Evolutionary conservation across 164 flowering plant genomes (phyloP), one percentile per base, ranked within the genome.

Genomic region (Berberis thunbergii): DNA sequence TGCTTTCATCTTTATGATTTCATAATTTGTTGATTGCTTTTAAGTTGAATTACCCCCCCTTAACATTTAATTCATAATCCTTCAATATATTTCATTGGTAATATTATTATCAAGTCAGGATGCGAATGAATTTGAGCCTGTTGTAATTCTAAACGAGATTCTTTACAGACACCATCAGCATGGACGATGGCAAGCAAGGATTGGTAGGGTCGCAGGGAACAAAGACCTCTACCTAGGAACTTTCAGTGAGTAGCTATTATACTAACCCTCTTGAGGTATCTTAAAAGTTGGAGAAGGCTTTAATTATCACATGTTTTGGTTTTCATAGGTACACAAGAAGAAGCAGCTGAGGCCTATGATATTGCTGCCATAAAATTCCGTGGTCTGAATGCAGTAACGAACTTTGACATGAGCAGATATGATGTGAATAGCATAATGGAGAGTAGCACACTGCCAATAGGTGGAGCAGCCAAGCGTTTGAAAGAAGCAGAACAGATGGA

Each of bases 331-430:
- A 92, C 98, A 4, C 98, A 92, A 73, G 98, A 92, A 69, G 98
- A 92, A 78, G 98, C 98, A 56, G 98, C 98, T 1, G 98, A 92
- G 70, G 98, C 96, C 7, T 92, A 92, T 54, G 98, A 92, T 81
- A 86, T 92, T 13, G 98, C 98, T 7, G 98, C 98, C 8, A 92
- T 92, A 4, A 92, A 89, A 64, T 92, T 92, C 77, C 80, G 98
- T 0, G 96, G 98, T 26, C 77, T 89, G 13, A 92, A 81, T 53
- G 98, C 98, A 3, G 96, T 92, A n/a, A 92, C 98, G 0, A 92
- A 89, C 76, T 92, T 92, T 26, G 98, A 92, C 75, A 92, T 89
- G 82, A 89, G 72, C 78, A 66, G 96, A 48, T 92, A 92, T 48
- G 91, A 92, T 58, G 96, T 92, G 10, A 87, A 84, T 54, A 77